Evolutionary conservation across 1,139 yeast genomes (phyloP).

Genomic region (Pichia inconspicua): DNA sequence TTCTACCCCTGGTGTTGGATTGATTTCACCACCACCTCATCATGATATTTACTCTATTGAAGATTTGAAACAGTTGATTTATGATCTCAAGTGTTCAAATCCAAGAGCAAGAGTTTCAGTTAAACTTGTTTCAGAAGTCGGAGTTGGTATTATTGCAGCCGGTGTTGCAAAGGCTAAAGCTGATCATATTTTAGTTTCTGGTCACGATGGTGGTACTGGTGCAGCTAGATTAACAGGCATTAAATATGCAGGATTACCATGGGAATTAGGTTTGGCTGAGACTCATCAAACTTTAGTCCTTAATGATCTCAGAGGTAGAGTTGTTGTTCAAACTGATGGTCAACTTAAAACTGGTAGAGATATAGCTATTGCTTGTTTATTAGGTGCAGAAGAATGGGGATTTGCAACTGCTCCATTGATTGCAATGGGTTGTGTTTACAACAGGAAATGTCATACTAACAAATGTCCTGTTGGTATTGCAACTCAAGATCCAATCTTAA

Average conservation of each 20-base stretch:
- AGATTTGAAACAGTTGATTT: conserved; percentile 92
- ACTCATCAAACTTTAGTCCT: conserved; percentile 95
- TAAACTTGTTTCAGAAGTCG: conserved; percentile 93
- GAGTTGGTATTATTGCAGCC: conserved; percentile 97
- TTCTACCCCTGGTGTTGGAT: conserved; percentile 94
- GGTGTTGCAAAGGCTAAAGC: conserved; percentile 99
- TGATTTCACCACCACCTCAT: conserved; percentile 97
- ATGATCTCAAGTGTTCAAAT: conserved; percentile 92
- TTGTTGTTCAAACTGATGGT: conserved; percentile 93
- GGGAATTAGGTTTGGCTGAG: conserved; percentile 98
- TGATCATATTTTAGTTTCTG: conserved; percentile 89
- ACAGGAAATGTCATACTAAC: conserved; percentile 88
- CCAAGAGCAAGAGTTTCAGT: conserved; percentile 97
- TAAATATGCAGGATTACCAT: conserved; percentile 94
- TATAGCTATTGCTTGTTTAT: conserved; percentile 87
- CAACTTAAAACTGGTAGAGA: conserved; percentile 95
- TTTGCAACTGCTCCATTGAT: conserved; percentile 96
- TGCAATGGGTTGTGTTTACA: conserved; percentile 95
- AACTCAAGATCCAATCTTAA: conserved; percentile 91
- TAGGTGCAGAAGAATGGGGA: conserved; percentile 99
- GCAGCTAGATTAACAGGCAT: conserved; percentile 97
- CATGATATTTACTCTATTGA: conserved; percentile 98
- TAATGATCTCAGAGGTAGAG: conserved; percentile 93
- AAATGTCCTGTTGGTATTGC: conserved; percentile 99
- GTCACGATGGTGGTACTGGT: conserved; percentile 99